These are phyloP conservation scores for Coelastrella sp. DNA, from an alignment of 139 green algal genomes.

Conservation along the genomic window DNA sequence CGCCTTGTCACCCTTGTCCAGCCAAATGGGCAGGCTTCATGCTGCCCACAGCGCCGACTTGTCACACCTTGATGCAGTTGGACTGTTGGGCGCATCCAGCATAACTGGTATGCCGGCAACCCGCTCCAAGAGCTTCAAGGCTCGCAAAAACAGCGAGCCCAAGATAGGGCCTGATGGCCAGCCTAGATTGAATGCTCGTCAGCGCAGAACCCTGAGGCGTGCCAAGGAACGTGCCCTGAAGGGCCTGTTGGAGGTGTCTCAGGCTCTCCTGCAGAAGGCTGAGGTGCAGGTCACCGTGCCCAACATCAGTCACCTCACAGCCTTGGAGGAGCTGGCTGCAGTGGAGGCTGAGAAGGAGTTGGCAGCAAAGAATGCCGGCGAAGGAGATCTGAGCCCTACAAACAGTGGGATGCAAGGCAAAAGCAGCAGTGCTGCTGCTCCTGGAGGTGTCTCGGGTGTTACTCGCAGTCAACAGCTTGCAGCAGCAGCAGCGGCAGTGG, in stretches of 20 bases:
- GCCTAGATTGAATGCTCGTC: constrained; percentile 63
- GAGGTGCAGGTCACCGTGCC: constrained; percentile 39
- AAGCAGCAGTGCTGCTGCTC: not conserved
- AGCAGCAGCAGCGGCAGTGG: constrained; percentile 38
- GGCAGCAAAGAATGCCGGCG: not conserved
- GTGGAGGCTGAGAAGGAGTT: constrained; percentile 42
- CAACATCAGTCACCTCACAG: constrained; percentile 25
- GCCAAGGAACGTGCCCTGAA: constrained; percentile 68
- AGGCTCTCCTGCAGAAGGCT: constrained; percentile 53
- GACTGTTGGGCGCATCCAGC: not conserved
- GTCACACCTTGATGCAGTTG: constrained; percentile 19
- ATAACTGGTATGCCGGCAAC: not conserved
- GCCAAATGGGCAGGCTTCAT: constrained; percentile 36
- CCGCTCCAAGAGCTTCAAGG: constrained; percentile 40
- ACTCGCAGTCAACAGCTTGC: constrained; percentile 45
- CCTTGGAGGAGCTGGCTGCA: constrained; percentile 37
- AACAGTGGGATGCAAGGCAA: not conserved
- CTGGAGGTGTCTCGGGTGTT: not conserved
- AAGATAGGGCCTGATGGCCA: constrained; percentile 51
- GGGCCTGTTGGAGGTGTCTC: constrained; percentile 62
- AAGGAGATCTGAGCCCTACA: not conserved
- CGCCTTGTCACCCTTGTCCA: not conserved
- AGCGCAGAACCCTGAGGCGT: constrained; percentile 71
- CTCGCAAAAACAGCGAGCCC: constrained; percentile 51
- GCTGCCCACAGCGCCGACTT: constrained; percentile 46